Evolutionary conservation across 2,329 filamentous ascomycete species (phyloP).

Genomic region (Ascochyta pisi): DNA sequence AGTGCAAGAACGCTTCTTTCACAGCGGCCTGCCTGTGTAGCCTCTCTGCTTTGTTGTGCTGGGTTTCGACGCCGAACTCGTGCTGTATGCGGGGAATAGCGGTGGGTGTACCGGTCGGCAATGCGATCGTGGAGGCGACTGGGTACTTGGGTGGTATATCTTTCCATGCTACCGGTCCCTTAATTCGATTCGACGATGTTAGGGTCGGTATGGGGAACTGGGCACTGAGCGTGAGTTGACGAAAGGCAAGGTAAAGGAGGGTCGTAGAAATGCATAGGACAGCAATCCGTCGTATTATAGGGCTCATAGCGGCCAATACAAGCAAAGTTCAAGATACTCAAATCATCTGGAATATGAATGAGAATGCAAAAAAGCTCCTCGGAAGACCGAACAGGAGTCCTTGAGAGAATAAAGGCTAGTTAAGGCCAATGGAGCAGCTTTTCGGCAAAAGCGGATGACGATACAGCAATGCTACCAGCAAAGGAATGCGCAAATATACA

Average conservation of each 20-base stretch:
- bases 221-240: conserved; percentile 32
- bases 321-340: conserved; percentile 1
- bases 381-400: not conserved
- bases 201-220: conserved; percentile 29
- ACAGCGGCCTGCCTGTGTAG: conserved; percentile 43
- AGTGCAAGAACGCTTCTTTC: conserved; percentile 47
- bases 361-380: not conserved
- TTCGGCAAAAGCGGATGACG: conserved; percentile 5
- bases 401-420: not conserved
- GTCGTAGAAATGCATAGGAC: conserved; percentile 35
- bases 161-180: conserved; percentile 45
- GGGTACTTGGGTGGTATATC: conserved; percentile 41
- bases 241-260: conserved; percentile 41
- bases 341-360: conserved; percentile 6
- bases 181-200: conserved; percentile 36
- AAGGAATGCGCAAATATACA: not conserved
- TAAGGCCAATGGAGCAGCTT: not conserved
- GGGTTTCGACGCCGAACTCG: conserved; percentile 45
- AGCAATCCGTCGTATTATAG: conserved; percentile 38
- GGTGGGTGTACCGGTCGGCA: conserved; percentile 40
- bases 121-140: conserved; percentile 37
- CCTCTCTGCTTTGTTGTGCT: conserved; percentile 40
- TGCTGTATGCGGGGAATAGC: conserved; percentile 49
- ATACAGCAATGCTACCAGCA: not conserved
- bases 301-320: conserved; percentile 31